These are phyloP conservation scores for Vanilla planifolia DNA, from an alignment of 106 monocot species.

Conservation along the genomic window DNA sequence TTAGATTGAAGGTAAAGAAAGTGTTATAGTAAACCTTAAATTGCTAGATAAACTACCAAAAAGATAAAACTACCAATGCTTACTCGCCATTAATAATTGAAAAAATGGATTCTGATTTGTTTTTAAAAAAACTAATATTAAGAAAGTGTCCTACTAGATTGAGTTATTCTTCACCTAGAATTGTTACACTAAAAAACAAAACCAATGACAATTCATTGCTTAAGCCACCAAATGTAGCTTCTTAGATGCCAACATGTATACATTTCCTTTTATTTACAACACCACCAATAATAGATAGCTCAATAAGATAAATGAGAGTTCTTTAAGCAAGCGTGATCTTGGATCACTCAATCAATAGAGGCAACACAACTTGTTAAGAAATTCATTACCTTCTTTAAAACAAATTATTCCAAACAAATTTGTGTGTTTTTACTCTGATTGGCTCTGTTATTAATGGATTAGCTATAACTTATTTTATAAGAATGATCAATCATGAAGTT, in stretches of 20 bases:
- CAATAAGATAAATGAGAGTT: constrained; percentile 4
- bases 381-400: neutral
- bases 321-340: constrained; percentile 6
- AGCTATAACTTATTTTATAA: neutral
- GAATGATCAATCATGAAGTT: constrained; percentile 9
- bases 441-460: neutral
- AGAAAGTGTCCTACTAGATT: constrained; percentile 1
- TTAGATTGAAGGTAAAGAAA: too few relatives aligned
- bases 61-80: constrained; percentile 20
- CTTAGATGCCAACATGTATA: constrained; percentile 50
- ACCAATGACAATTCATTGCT: constrained; percentile 4
- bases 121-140: constrained; percentile 13
- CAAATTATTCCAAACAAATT: neutral
- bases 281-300: constrained; percentile 3
- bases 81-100: constrained; percentile 1
- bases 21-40: too few relatives aligned
- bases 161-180: neutral
- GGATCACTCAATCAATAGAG: constrained; percentile 12
- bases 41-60: too few relatives aligned
- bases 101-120: constrained; percentile 11
- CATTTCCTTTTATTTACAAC: constrained; percentile 67
- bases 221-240: constrained; percentile 14
- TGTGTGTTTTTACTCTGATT: neutral
- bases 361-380: constrained; percentile 7
- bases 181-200: neutral